These are phyloP conservation scores for Fomitopsis palustris DNA, from an alignment of 1,284 basidiomycete genomes.

Conservation along the genomic window DNA sequence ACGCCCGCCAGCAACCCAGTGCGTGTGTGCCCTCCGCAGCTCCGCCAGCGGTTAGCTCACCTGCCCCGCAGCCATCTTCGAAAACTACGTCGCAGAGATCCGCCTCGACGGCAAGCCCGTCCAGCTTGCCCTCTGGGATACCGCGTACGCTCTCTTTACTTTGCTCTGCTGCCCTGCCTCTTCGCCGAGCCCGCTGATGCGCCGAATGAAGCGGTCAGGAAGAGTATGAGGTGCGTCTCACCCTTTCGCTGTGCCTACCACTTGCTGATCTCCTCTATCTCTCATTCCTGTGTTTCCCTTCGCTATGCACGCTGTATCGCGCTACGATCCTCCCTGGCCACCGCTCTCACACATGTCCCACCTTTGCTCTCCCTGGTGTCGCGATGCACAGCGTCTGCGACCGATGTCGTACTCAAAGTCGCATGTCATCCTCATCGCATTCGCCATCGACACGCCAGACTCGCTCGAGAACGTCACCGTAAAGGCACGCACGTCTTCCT, in stretches of 20 bases:
- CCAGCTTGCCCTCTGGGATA: constrained; percentile 96
- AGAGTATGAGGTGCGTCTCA: constrained; percentile 77
- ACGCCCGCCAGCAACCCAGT: constrained; percentile 6
- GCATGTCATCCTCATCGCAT: constrained; percentile 97
- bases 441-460: constrained; percentile 94
- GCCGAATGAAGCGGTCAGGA: constrained; percentile 73
- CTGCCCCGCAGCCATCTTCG: constrained; percentile 75
- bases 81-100: constrained; percentile 99
- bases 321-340: too few relatives aligned
- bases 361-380: neutral
- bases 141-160: constrained; percentile 47
- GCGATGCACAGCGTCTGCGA: constrained; percentile 65
- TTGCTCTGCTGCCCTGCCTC: constrained; percentile 5
- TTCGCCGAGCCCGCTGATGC: neutral
- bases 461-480: constrained; percentile 93
- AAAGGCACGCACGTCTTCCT: constrained; percentile 53
- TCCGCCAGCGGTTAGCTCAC: neutral
- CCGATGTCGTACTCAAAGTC: constrained; percentile 98
- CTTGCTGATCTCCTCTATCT: neutral
- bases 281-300: neutral
- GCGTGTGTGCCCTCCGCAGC: neutral
- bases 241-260: neutral
- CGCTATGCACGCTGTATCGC: neutral
- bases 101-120: constrained; percentile 95
- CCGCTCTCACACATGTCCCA: neutral